Conservation (phyloP, 768 basidiomycete genomes). For the Cubamyces sp. region DNA sequence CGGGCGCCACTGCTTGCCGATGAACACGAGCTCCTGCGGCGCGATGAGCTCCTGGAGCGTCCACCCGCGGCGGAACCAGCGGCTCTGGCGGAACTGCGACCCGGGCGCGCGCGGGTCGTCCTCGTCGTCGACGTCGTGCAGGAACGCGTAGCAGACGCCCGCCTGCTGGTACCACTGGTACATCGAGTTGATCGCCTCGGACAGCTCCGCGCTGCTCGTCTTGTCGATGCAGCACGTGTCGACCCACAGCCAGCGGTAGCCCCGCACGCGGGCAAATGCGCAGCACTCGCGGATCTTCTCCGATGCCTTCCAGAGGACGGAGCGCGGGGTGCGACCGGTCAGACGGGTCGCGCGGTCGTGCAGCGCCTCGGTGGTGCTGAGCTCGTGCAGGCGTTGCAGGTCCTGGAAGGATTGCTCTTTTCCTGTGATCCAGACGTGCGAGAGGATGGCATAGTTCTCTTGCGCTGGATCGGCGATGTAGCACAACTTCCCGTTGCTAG, state of each 20-base stretch:
- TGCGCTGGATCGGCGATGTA: conserved; percentile 6
- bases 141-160: conserved; percentile 12
- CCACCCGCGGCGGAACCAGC: conserved; percentile 16
- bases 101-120: background rate
- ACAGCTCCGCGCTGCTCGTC: conserved; percentile 24
- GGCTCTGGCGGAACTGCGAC: conserved; percentile 17
- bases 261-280: conserved; percentile 2
- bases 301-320: background rate
- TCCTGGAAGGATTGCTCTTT: conserved; percentile 19
- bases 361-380: background rate
- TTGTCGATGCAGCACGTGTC: conserved; percentile 25
- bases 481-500: conserved; percentile 4
- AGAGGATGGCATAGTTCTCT: conserved; percentile 20
- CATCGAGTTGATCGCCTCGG: conserved; percentile 25
- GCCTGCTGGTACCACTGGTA: conserved; percentile 18
- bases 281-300: conserved; percentile 20
- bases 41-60: conserved; percentile 18
- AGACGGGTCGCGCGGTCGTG: background rate
- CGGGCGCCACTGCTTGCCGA: conserved; percentile 9
- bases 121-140: conserved; percentile 12
- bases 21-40: conserved; percentile 5
- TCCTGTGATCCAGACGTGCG: conserved; percentile 19
- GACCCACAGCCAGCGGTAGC: conserved; percentile 10
- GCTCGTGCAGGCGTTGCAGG: conserved; percentile 9
- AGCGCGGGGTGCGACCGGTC: background rate